Percentiles rank a stretch among this genome's conserved stretches.
Conservation (phyloP, 108 stramenopile genomes). For the Ochromonas danica region DNA sequence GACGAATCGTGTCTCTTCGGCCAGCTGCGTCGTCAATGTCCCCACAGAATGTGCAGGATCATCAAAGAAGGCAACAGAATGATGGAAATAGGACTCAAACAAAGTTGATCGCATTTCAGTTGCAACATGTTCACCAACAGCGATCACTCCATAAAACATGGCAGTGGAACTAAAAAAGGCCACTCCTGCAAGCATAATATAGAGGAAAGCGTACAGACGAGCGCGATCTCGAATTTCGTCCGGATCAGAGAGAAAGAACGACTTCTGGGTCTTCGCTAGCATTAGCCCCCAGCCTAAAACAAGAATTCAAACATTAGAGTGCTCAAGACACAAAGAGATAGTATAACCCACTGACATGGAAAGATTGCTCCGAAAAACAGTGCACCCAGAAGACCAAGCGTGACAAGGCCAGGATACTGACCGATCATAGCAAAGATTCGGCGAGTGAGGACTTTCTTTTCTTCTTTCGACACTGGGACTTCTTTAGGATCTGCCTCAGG, state of each 20-base stretch:
- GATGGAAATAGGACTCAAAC: conserved; percentile 43
- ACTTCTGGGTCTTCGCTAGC: conserved; percentile 4
- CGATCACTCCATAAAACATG: conserved; percentile 52
- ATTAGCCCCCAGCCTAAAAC: conserved; percentile 28
- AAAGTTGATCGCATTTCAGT: conserved; percentile 41
- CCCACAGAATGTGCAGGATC: conserved; percentile 50
- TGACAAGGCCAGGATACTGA: neutral
- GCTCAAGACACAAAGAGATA: too few relatives aligned
- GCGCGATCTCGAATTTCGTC: conserved; percentile 36
- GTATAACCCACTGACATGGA: conserved; percentile 35
- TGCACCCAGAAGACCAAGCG: neutral
- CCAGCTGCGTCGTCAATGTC: conserved; percentile 69
- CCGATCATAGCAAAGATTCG: neutral
- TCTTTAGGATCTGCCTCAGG: neutral
- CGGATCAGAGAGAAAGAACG: conserved; percentile 46
- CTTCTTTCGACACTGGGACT: conserved; percentile 7
- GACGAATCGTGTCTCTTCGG: conserved; percentile 72
- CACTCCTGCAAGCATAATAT: conserved; percentile 39
- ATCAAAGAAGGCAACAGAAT: conserved; percentile 54
- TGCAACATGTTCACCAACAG: conserved; percentile 45
- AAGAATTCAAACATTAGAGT: neutral
- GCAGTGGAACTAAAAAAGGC: conserved; percentile 47
- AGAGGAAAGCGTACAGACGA: conserved; percentile 39
- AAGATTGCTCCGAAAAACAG: conserved; percentile 24
- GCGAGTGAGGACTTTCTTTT: neutral